Evolutionary conservation across 2,329 filamentous ascomycete genomes (phyloP), one percentile per base, ranked within the genome.

Genomic region (Ophiostoma ips): DNA sequence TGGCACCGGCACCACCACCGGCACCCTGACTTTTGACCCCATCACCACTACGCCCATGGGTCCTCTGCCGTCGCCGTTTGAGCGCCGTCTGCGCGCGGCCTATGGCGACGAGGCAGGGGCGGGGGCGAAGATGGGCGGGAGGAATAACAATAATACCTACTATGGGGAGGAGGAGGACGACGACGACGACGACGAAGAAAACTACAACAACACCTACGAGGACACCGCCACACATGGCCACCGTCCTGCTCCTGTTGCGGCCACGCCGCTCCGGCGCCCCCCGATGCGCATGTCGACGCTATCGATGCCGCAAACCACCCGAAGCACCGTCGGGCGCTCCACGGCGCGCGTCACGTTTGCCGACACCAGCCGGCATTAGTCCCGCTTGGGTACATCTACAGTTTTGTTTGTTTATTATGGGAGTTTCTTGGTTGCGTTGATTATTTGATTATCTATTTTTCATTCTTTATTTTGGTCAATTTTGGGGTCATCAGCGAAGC

Each of bases 1-100:
- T 11, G 45, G 24, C 6, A 13, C 15, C 34, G 13, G 34, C 9
- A 35, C 10, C 34, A 35, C 5, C 34, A 35, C 10, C 34, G 13
- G 13, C 9, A 35, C 10, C 34, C 24, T 15, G 19, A 28, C 45
- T 9, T 43, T 50, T 15, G 49, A 46, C 19, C 38, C 50, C 8
- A 16, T 46, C 18, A 58, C 57, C 2, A 58, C 57, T 0, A 58
- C 57, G 5, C 57, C 57, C 12, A 54, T 56, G 51, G 57, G 48
- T 2, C 57, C 57, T 3, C 49, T 58, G 34, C 54, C 56, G 3
- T 55, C 56, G 16, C 53, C 55, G 7, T 57, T 57, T 50, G 57
- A 57, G 37, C 52, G 57, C 5, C 53, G 53, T 3, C 53, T 58
- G 48, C 53, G 57, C n/a, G 53, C 52, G 11, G 56, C 52, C 2